phyloP scores from a whole-genome alignment of 169 alveolate species.

The Plasmodium blacklocki region DNA sequence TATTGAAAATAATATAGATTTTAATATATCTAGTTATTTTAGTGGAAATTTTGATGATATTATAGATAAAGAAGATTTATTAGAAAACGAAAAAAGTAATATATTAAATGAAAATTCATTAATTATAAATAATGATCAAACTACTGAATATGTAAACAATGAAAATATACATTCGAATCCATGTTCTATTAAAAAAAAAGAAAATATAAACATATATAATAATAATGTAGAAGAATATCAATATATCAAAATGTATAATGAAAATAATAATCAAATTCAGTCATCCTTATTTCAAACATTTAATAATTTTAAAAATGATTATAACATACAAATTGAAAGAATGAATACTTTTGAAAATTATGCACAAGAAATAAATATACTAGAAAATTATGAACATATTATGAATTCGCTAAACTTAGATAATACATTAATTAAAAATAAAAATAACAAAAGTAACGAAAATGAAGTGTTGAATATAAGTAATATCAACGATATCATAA shows the following conservation, averaged over 20 bases:
- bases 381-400: slow-evolving; percentile 35
- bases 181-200: background rate
- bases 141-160: background rate
- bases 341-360: slow-evolving; percentile 52
- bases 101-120: background rate
- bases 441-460: background rate
- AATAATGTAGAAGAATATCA: slow-evolving; percentile 22
- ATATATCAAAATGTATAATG: slow-evolving; percentile 47
- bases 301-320: slow-evolving; percentile 30
- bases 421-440: background rate
- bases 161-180: background rate
- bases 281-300: slow-evolving; percentile 4
- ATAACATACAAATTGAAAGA: slow-evolving; percentile 38
- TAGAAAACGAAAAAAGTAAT: background rate
- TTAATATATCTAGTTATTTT: slow-evolving; percentile 68
- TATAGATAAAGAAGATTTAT: background rate
- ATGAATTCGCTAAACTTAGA: background rate
- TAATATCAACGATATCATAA: slow-evolving; percentile 37
- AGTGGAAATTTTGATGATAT: slow-evolving; percentile 59
- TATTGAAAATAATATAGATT: slow-evolving; percentile 57
- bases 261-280: slow-evolving; percentile 7
- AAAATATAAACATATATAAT: background rate
- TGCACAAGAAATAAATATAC: slow-evolving; percentile 24
- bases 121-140: background rate
- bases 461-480: background rate